A percentile compares a stretch with the other conserved stretches of the same genome.
Conservation (phyloP, 345 rosid species). For the Eucalyptus sp. region DNA sequence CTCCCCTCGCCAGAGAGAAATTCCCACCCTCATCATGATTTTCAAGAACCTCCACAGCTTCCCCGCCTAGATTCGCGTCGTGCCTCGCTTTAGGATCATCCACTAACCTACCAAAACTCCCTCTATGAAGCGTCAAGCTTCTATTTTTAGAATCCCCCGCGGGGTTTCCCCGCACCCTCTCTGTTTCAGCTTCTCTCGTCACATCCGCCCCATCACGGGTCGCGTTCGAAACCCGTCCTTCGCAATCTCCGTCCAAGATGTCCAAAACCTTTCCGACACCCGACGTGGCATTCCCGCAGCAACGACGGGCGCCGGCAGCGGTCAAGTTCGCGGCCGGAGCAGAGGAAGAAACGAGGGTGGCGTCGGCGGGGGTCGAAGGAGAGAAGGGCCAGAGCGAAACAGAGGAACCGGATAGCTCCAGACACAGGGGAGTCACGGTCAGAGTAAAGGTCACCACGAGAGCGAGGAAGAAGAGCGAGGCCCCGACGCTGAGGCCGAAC, state of each 20-base stretch:
- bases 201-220: not conserved
- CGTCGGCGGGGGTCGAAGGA: not conserved
- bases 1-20: not conserved
- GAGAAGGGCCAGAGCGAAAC: not conserved
- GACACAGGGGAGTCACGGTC: conserved; percentile 22
- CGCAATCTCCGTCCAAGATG: not conserved
- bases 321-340: not conserved
- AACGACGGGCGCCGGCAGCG: not conserved
- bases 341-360: not conserved
- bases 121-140: conserved; percentile 3
- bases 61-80: not conserved
- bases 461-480: conserved; percentile 27
- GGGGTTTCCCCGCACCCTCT: not conserved
- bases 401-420: not conserved
- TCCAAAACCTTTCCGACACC: not conserved
- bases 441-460: conserved; percentile 21
- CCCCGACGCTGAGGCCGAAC: conserved; percentile 33
- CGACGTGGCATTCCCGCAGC: not conserved
- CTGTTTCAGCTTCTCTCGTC: not conserved
- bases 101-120: not conserved
- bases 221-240: not conserved
- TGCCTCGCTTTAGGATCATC: not conserved
- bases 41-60: not conserved
- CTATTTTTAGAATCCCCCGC: conserved; percentile 1
- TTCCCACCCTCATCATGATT: not conserved